Evolutionary conservation across 495 filamentous ascomycete genomes (phyloP), one percentile per base, ranked within the genome.

Genomic region (Parathielavia appendiculata): DNA sequence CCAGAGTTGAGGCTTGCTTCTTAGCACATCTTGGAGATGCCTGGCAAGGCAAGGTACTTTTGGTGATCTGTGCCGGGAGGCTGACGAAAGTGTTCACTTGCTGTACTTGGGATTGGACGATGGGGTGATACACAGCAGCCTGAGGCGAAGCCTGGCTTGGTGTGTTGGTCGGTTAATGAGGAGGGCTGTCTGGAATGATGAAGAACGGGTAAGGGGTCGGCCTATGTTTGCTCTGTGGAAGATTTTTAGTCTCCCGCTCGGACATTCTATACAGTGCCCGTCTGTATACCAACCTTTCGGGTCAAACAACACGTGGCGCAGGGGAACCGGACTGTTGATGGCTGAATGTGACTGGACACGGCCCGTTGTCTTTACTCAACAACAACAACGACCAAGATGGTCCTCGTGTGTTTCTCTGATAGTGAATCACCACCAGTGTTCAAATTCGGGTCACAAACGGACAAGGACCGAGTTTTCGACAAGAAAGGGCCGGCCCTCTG

Each of bases 191-290:
- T 44, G 48, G 17, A 20, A n/a, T 9, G 16, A 19, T 13, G 23
- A 5, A 13, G 32, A n/a, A 16, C 17, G 1, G 47, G 12, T 11
- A 26, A 22, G 48, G 12, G 20, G 10, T 3, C 12, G 17, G 30
- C 48, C 5, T 38, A 17, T 39, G 48, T 36, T 54, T 55, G 41
- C 43, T 23, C 16, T 1, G 5, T 26, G 12, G 20, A 11, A 13
- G 14, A 30, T 6, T 23, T 17, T 12, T 19, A 43, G 9, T 23
- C 12, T 56, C 41, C 53, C 53, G 53, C 53, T 45, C 34, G 2
- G 19, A 19, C 53, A 5, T n/a, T 13, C 41, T 46, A 6, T 47
- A 56, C 53, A 56, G 53, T 56, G 26, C n/a, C 53, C 53, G 53
- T 19, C 14, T 11, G 7, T 6, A n/a, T 14, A 23, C 20, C 53